phyloP scores from a whole-genome alignment of 169 alveolate genomes.

The Eimeria maxima region DNA sequence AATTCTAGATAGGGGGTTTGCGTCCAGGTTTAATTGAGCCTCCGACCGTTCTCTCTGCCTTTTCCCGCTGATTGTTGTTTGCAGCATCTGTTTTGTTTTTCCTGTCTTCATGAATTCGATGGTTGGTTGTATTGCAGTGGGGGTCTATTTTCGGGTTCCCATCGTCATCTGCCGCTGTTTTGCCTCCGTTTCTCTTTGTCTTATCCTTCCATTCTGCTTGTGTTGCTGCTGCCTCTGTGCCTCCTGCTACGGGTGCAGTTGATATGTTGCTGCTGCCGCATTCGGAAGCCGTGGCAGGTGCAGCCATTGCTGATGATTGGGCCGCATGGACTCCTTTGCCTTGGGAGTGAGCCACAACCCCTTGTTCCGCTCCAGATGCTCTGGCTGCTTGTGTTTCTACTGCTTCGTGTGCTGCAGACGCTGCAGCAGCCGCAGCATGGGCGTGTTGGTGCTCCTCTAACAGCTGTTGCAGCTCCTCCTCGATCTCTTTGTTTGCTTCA shows the following conservation, averaged over 20 bases:
- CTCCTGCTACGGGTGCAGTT: background rate
- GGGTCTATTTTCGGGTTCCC: background rate
- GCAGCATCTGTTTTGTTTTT: background rate
- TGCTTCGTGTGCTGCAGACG: background rate
- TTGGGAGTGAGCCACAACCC: background rate
- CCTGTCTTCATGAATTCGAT: background rate
- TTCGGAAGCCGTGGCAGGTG: background rate
- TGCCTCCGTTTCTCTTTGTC: background rate
- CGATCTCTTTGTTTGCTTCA: conserved; percentile 13
- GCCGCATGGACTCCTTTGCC: background rate
- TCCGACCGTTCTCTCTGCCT: conserved; percentile 53
- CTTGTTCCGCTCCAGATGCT: conserved; percentile 12
- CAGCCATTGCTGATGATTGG: background rate
- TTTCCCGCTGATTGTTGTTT: background rate
- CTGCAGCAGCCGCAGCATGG: conserved; percentile 21
- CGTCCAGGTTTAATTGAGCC: background rate
- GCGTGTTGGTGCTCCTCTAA: conserved; percentile 12
- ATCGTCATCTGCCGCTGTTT: background rate
- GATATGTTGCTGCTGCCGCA: background rate
- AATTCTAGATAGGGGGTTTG: conserved; percentile 24
- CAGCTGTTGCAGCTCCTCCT: conserved; percentile 27
- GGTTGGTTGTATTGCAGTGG: background rate
- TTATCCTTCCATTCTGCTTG: background rate
- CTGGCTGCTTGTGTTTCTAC: background rate
- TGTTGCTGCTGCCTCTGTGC: background rate